phyloP scores from a whole-genome alignment of 2,329 filamentous ascomycete species.

The Aspergillus hortae region DNA sequence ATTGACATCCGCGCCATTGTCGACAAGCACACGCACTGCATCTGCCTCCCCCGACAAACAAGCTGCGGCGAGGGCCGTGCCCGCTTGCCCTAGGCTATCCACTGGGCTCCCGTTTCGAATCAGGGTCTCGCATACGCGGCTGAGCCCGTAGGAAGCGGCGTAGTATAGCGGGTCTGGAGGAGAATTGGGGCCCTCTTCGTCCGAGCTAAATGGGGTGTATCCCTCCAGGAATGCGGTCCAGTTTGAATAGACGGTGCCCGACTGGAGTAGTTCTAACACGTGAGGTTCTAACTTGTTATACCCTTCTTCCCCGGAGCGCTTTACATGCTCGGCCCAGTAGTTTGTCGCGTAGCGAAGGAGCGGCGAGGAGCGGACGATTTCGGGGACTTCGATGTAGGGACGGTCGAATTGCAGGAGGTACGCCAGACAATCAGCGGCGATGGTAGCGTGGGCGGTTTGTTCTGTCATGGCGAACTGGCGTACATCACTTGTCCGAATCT shows the following conservation, averaged over 20 bases:
- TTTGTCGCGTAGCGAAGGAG: conserved; percentile 2
- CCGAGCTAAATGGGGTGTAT: not conserved
- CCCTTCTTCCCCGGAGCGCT: not conserved
- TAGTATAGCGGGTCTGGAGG: not conserved
- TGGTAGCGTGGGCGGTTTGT: not conserved
- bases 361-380: not conserved
- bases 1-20: not conserved
- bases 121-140: not conserved
- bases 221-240: conserved; percentile 3
- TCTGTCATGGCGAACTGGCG: not conserved
- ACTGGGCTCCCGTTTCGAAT: not conserved
- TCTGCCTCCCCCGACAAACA: not conserved
- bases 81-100: not conserved
- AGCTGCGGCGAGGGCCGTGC: conserved; percentile 1
- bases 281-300: not conserved
- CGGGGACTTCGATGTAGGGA: not conserved
- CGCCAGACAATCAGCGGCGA: not conserved
- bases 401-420: conserved; percentile 1
- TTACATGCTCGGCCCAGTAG: conserved; percentile 3
- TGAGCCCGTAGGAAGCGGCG: not conserved
- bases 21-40: not conserved
- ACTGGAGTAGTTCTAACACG: not conserved
- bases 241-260: not conserved
- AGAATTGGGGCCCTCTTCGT: not conserved
- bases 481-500: not conserved